Percentiles rank a stretch among this genome's conserved stretches.
Evolutionary conservation across 768 basidiomycete genomes (phyloP).

Genomic region (Rhodotorula kratochvilovae): DNA sequence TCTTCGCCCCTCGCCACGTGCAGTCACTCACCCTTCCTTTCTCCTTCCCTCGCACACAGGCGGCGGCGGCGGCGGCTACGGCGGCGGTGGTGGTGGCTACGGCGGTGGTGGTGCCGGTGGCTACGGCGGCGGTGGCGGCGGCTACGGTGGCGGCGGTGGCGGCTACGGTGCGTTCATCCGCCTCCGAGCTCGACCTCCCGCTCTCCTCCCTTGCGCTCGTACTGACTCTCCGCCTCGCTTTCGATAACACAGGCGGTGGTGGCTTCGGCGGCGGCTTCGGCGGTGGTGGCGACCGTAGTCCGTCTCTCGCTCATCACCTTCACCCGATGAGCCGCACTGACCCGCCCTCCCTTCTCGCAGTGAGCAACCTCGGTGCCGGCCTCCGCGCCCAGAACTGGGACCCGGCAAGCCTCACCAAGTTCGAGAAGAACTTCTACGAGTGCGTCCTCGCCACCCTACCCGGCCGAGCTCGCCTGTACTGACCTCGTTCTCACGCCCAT

Average conservation of each 20-base stretch:
- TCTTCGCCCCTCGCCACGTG: background rate
- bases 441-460: background rate
- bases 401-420: slow-evolving; percentile 65
- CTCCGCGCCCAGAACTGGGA: slow-evolving; percentile 68
- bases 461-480: background rate
- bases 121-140: slow-evolving; percentile 45
- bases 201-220: too few species aligned
- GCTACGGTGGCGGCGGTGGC: slow-evolving; percentile 46
- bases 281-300: slow-evolving; percentile 56
- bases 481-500: slow-evolving; percentile 20
- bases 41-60: background rate
- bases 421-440: slow-evolving; percentile 95
- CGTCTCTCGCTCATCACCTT: background rate
- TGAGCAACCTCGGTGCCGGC: slow-evolving; percentile 27
- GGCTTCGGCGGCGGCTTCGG: slow-evolving; percentile 54
- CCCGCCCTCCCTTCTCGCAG: slow-evolving; percentile 1
- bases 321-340: background rate
- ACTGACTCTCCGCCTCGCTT: slow-evolving; percentile 3
- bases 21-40: background rate
- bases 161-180: slow-evolving; percentile 46
- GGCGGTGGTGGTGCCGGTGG: slow-evolving; percentile 38
- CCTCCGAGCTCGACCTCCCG: background rate
- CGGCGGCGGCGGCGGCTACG: slow-evolving; percentile 13
- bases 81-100: slow-evolving; percentile 18
- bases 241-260: slow-evolving; percentile 30